A percentile compares a stretch with the other conserved stretches of the same genome.
These are phyloP conservation scores for Phytophthora fragariaefolia DNA, from an alignment of 352 stramenopile genomes.

Conservation along the genomic window DNA sequence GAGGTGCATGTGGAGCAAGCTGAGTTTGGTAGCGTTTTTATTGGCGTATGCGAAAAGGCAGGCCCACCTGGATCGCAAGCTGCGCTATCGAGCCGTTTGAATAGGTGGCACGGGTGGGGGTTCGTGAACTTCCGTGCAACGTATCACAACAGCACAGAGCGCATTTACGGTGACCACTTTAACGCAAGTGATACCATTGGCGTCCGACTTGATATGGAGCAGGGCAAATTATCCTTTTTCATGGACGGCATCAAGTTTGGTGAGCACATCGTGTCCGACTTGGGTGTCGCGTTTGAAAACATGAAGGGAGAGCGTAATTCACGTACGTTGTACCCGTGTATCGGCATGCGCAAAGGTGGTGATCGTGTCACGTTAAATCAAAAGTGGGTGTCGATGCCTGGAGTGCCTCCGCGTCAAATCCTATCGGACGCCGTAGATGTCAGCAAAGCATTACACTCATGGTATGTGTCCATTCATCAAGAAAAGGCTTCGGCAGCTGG, in stretches of 20 bases:
- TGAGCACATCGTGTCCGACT: slow-evolving; percentile 98
- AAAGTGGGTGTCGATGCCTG: slow-evolving; percentile 94
- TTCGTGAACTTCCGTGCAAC: slow-evolving; percentile 99
- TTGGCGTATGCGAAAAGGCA: slow-evolving; percentile 95
- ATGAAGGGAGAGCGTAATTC: slow-evolving; percentile 86
- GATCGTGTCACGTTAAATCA: slow-evolving; percentile 96
- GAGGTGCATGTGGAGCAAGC: slow-evolving; percentile 97
- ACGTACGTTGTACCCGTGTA: slow-evolving; percentile 95
- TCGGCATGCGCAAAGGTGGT: slow-evolving; percentile 95
- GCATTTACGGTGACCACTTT: slow-evolving; percentile 91
- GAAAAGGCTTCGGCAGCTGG: slow-evolving; percentile 28
- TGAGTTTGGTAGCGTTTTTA: slow-evolving; percentile 98
- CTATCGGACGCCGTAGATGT: slow-evolving; percentile 91
- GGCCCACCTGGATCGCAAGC: slow-evolving; percentile 79
- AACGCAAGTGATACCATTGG: slow-evolving; percentile 98
- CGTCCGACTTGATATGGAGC: slow-evolving; percentile 98
- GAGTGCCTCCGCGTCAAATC: slow-evolving; percentile 72
- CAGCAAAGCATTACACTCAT: slow-evolving; percentile 89
- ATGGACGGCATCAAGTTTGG: slow-evolving; percentile 99
- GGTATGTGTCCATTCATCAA: slow-evolving; percentile 66
- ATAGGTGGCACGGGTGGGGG: slow-evolving; percentile 94
- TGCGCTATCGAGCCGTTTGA: slow-evolving; percentile 76
- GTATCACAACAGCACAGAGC: slow-evolving; percentile 91
- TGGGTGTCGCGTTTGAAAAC: slow-evolving; percentile 97
- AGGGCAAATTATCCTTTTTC: slow-evolving; percentile 97